Base-by-base conservation (phyloP, 106 monocot genomes). In the Gastrodia elata region DNA sequence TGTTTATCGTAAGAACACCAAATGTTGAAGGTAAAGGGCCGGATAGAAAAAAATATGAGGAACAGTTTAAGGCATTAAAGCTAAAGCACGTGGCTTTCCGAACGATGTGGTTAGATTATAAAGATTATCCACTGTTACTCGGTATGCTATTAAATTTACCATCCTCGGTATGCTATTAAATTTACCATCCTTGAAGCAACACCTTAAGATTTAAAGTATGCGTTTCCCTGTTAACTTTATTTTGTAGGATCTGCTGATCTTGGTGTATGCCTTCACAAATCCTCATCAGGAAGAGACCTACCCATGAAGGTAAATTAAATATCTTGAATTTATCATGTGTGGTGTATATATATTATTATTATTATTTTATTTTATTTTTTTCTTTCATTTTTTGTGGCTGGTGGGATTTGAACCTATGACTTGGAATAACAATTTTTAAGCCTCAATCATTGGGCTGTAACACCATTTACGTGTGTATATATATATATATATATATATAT, bases 241-340 rank as follows among this genome's bases (percentile, higher is more conserved):
- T n/a, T 80, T 88, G 13, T 85, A 96, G 95, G 95, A 49, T 92
- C 95, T 57, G 87, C 95, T 44, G 92, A 96, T 90, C 75, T 96
- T 46, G 95, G 95, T 59, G 92, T 96, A 34, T 86, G 84, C 43
- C 73, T 96, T 43, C 95, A 96, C 75, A 92, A 87, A 76, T 96
- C 95, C 33, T 96, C 95, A 59, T 96, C 95, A 72, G 90, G 92
- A 34, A 88, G 92, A 77, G 95, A 96, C 75, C 87, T 96, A 73
- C 95, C 95, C n/a, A 96, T 96, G 92, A 96, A 96, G 92, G 95
- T 86, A 38, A 49, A 20, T 39, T 18, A n/a, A n/a, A n/a, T n/a
- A n/a, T n/a, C n/a, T n/a, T n/a, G n/a, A n/a, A n/a, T n/a, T n/a
- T n/a, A n/a, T n/a, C n/a, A n/a, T n/a, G n/a, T n/a, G n/a, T n/a